Base-by-base conservation (phyloP, 495 filamentous ascomycete genomes). In the Annulohypoxylon stygium region DNA sequence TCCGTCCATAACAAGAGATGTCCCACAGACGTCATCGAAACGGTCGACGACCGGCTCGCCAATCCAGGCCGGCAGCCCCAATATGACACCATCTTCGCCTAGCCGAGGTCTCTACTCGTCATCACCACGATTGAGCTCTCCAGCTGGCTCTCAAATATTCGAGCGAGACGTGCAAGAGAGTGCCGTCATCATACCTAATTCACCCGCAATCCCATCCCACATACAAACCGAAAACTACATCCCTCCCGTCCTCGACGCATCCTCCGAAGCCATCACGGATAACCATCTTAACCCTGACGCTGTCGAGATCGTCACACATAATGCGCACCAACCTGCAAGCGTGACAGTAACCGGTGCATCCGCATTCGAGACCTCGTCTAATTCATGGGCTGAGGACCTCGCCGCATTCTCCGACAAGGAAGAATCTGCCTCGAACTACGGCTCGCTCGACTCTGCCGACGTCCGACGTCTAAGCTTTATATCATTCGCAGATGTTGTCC, bases 401-500 rank as follows among this genome's bases (percentile, higher is more conserved):
- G 81, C 84, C 57, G 76, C 85, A 57, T 86, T 88, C 66, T 79
- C 84, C 11, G 85, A 86, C 43, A 75, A 69, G 55, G 75, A 82
- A 16, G 78, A 77, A 62, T 82, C 89, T 50, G 88, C 86, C 1
- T 90, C 89, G 25, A 93, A 90, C 75, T 93, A 93, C 77, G 92
- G 90, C 43, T 88, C 87, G 57, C 83, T 93, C 57, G 93, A 95
- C 78, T 87, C 86, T 12, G 86, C 87, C 37, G 94, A 97, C 80
- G 87, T 93, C n/a, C 88, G 93, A 25, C 88, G 94, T 11, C 82
- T 97, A 57, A 93, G 90, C 80, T 97, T 97, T 82, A 97, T 97
- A 78, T 95, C 93, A 14, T 97, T 97, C 78, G 93, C 95, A 33
- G 94, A 97, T 76, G 93, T 97, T 10, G 93, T 97, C n/a, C 93